Conservation (phyloP, 2,329 filamentous ascomycete genomes). For the Calonectria hongkongensis region DNA sequence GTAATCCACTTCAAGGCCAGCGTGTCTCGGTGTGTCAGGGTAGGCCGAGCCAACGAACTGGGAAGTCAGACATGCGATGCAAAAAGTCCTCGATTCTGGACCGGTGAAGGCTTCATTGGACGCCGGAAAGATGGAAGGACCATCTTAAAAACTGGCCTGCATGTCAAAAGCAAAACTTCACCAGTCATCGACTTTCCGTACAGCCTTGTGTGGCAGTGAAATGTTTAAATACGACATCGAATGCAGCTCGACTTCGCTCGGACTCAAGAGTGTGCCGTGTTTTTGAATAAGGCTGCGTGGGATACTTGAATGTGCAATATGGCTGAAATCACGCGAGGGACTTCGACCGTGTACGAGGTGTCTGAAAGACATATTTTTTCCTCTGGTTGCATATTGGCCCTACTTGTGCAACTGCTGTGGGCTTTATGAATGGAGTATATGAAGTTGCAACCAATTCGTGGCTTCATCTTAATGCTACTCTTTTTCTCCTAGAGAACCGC, state of each 20-base stretch:
- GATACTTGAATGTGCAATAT: not conserved
- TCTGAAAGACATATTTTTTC: not conserved
- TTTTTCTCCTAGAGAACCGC: not conserved
- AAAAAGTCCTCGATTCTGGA: not conserved
- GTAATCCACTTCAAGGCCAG: not conserved
- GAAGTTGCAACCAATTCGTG: not conserved
- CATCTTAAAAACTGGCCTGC: not conserved
- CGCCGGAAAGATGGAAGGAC: not conserved
- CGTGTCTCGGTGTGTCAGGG: too few species aligned
- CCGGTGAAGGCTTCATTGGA: not conserved
- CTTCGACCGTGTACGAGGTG: not conserved
- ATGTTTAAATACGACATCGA: not conserved
- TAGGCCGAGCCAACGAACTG: not conserved
- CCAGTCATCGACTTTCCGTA: not conserved
- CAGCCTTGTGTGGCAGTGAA: conserved; percentile 5
- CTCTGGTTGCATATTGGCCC: not conserved
- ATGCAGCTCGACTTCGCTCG: not conserved
- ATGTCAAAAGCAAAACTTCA: too few species aligned
- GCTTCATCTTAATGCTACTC: not conserved
- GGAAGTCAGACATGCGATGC: not conserved
- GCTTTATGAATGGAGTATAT: not conserved
- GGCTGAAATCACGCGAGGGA: not conserved
- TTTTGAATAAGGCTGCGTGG: not conserved
- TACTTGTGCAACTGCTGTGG: not conserved
- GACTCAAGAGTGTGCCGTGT: conserved; percentile 2